phyloP scores from a whole-genome alignment of 2,329 filamentous ascomycete genomes.

The Cercospora zeae-maydis region DNA sequence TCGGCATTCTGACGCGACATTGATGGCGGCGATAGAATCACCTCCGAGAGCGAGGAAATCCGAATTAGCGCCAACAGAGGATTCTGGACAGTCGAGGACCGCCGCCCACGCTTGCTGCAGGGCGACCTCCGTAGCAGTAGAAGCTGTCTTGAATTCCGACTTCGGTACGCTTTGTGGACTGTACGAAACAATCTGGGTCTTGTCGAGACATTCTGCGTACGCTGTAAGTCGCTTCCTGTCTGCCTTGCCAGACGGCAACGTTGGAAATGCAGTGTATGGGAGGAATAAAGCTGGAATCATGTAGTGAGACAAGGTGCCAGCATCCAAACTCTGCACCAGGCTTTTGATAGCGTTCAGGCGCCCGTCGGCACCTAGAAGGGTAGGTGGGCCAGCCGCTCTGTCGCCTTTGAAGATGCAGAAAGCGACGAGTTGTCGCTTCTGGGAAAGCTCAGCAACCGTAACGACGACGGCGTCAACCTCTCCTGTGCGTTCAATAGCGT shows the following conservation, averaged over 20 bases:
- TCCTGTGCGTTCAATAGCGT: not conserved
- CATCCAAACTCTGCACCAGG: not conserved
- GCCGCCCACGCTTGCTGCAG: not conserved
- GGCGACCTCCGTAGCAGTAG: not conserved
- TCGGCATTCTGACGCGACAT: not conserved
- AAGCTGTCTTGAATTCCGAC: not conserved
- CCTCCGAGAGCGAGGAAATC: not conserved
- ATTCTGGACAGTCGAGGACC: not conserved
- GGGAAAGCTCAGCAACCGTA: not conserved
- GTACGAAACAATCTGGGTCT: not conserved
- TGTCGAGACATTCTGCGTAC: not conserved
- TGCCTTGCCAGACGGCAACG: not conserved
- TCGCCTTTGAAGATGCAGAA: not conserved
- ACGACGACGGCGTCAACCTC: not conserved
- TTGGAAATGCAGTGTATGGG: not conserved
- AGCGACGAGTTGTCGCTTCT: not conserved
- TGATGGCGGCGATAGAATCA: not conserved
- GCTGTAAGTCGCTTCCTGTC: not conserved
- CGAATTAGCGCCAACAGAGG: not conserved
- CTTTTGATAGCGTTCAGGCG: not conserved
- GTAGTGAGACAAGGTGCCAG: not conserved
- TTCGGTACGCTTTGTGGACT: not conserved
- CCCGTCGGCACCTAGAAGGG: not conserved
- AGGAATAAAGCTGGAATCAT: not conserved
- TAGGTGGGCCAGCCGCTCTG: not conserved